These are phyloP conservation scores for Tulasnella sp. DNA, from an alignment of 768 basidiomycete genomes.

Conservation along the genomic window DNA sequence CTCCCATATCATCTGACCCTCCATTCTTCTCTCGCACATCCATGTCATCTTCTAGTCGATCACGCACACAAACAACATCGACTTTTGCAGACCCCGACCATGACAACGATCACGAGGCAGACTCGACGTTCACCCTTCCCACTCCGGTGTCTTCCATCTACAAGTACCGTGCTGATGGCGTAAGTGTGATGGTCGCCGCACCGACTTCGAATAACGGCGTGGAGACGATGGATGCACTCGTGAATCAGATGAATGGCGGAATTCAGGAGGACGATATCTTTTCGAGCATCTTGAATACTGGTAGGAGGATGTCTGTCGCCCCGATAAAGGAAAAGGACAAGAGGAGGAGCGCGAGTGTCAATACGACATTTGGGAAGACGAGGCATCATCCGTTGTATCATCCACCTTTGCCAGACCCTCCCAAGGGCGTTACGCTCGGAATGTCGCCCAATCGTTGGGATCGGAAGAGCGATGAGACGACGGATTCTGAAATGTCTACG, in stretches of 20 bases:
- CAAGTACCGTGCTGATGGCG: constrained; percentile 7
- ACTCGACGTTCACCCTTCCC: constrained; percentile 9
- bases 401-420: constrained; percentile 74
- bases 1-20: background rate
- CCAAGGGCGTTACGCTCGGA: constrained; percentile 24
- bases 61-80: constrained; percentile 13
- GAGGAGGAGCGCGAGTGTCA: constrained; percentile 29
- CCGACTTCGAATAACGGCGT: constrained; percentile 54
- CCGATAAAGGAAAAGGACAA: constrained; percentile 35
- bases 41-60: constrained; percentile 1
- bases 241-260: constrained; percentile 75
- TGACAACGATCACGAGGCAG: no score
- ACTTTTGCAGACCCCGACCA: constrained; percentile 7
- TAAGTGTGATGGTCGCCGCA: constrained; percentile 54
- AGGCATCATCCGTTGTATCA: constrained; percentile 66
- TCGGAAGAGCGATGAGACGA: no score
- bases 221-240: constrained; percentile 79
- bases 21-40: constrained; percentile 11
- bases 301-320: constrained; percentile 28
- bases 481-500: no score
- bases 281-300: constrained; percentile 1
- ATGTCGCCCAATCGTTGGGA: background rate
- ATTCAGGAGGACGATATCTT: constrained; percentile 6
- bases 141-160: constrained; percentile 5
- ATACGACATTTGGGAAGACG: constrained; percentile 36